These are phyloP conservation scores for Penicillium crustosum DNA, from an alignment of 2,329 filamentous ascomycete species.

Conservation along the genomic window DNA sequence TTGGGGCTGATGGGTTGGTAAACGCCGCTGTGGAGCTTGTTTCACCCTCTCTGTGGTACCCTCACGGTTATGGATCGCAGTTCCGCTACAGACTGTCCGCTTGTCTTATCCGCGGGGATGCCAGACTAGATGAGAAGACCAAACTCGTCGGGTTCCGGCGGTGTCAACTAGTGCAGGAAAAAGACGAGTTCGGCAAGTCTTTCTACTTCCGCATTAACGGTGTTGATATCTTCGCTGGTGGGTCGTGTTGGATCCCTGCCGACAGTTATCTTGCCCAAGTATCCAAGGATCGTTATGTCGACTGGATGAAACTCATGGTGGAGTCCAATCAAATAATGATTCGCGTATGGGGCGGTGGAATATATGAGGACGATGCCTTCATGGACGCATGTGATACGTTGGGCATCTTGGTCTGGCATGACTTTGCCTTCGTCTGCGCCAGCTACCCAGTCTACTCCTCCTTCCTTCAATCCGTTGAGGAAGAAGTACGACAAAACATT, in stretches of 20 bases:
- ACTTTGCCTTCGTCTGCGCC: background rate
- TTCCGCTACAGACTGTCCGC: too few species aligned
- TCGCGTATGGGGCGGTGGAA: background rate
- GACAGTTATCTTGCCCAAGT: background rate
- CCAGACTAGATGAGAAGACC: too few species aligned
- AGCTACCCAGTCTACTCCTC: background rate
- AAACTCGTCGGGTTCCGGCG: too few species aligned
- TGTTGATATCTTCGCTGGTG: background rate
- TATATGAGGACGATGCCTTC: background rate
- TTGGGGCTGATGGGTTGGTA: too few species aligned
- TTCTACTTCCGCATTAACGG: background rate
- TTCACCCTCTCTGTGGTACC: too few species aligned
- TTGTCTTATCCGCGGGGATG: too few species aligned
- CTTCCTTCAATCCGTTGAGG: background rate
- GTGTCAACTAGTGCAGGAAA: too few species aligned
- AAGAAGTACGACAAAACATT: background rate
- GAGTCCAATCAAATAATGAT: background rate
- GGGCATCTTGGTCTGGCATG: background rate
- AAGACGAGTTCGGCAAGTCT: too few species aligned
- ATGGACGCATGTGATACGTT: background rate
- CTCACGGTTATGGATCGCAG: too few species aligned
- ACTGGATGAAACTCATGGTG: background rate
- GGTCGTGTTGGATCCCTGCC: background rate
- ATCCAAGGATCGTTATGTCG: background rate
- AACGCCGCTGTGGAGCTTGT: too few species aligned